Percentiles rank a stretch among this genome's conserved stretches.
phyloP scores from a whole-genome alignment of 192 early-diverging fungal species.

The Entomortierella lignicola region DNA sequence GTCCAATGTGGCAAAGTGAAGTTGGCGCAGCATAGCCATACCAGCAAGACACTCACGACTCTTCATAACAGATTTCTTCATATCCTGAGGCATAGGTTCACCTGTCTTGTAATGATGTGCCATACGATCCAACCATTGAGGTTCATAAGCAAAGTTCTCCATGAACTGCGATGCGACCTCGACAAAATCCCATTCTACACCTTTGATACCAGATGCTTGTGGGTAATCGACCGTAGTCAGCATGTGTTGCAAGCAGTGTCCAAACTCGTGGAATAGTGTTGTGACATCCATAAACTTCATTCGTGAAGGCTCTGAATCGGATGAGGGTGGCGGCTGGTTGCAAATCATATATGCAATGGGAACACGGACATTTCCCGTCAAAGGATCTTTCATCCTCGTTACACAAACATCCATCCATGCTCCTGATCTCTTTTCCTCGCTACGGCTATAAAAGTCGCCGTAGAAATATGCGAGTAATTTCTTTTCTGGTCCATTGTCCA shows the following conservation, averaged over 20 bases:
- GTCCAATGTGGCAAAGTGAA: conserved; percentile 66
- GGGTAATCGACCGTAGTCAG: conserved; percentile 68
- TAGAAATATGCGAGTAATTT: conserved; percentile 67
- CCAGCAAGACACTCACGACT: conserved; percentile 61
- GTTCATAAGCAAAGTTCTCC: conserved; percentile 72
- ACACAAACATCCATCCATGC: conserved; percentile 71
- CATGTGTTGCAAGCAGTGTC: conserved; percentile 72
- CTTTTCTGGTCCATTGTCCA: conserved; percentile 54
- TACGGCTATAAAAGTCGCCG: conserved; percentile 67
- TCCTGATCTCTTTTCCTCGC: conserved; percentile 66
- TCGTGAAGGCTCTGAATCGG: conserved; percentile 53
- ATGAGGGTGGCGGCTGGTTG: conserved; percentile 63
- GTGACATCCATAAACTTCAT: conserved; percentile 72
- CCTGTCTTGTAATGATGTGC: conserved; percentile 64
- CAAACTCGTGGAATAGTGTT: conserved; percentile 76
- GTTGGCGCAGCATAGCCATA: conserved; percentile 65
- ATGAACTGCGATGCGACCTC: conserved; percentile 73
- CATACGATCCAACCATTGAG: conserved; percentile 61
- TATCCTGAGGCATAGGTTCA: conserved; percentile 65
- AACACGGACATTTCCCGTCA: conserved; percentile 51
- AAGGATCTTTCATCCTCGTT: conserved; percentile 55
- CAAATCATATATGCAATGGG: conserved; percentile 72
- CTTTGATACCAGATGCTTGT: conserved; percentile 70
- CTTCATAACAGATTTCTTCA: conserved; percentile 62
- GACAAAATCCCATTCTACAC: conserved; percentile 73